Percentiles rank a stretch among this genome's conserved stretches.
These are phyloP conservation scores for Nakazawaea pomicola DNA, from an alignment of 805 yeast species.

Conservation along the genomic window DNA sequence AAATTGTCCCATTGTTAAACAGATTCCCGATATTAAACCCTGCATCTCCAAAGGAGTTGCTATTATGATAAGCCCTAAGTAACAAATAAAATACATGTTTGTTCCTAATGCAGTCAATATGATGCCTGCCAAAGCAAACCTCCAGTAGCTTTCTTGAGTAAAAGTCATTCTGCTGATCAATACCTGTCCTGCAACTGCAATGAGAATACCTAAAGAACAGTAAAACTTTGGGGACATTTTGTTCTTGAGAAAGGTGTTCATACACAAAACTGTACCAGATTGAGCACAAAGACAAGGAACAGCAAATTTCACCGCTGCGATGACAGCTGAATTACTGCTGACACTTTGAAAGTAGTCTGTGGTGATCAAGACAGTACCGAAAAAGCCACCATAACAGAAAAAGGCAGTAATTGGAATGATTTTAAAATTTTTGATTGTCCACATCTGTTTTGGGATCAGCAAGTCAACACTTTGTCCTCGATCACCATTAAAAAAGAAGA, in stretches of 20 bases:
- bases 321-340: not conserved
- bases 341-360: not conserved
- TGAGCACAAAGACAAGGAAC: conserved; percentile 20
- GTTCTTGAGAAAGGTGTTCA: not conserved
- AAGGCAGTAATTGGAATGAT: conserved; percentile 15
- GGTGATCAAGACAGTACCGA: not conserved
- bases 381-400: not conserved
- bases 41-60: conserved; percentile 33
- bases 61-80: conserved; percentile 24
- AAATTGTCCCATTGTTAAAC: conserved; percentile 31
- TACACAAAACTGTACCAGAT: not conserved
- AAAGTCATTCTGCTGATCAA: not conserved
- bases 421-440: conserved; percentile 22
- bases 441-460: conserved; percentile 24
- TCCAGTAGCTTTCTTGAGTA: not conserved
- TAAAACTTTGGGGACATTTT: not conserved
- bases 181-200: not conserved
- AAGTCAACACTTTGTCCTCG: conserved; percentile 16
- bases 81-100: conserved; percentile 30
- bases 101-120: conserved; percentile 8
- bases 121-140: not conserved
- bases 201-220: not conserved
- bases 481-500: conserved; percentile 1
- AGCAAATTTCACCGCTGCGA: conserved; percentile 10
- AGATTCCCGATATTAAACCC: conserved; percentile 33